These are phyloP conservation scores for Monilinia polystroma DNA, from an alignment of 2,329 filamentous ascomycete genomes.

Conservation along the genomic window DNA sequence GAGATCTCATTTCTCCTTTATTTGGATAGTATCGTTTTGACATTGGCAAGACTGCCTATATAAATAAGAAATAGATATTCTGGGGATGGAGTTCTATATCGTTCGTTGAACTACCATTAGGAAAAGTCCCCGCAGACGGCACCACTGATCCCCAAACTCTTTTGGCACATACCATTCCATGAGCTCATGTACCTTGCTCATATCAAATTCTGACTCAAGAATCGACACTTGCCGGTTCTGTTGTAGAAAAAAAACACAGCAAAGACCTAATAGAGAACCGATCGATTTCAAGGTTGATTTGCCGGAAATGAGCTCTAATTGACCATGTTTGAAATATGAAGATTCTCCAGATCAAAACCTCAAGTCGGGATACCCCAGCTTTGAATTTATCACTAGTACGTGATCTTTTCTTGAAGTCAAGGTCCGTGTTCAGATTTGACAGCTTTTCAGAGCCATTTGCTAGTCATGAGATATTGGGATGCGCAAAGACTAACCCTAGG, in stretches of 20 bases:
- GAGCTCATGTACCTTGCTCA: not conserved
- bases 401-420: not conserved
- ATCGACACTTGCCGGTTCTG: not conserved
- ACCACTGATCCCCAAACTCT: constrained; percentile 11
- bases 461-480: not conserved
- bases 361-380: not conserved
- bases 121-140: not conserved
- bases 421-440: constrained; percentile 6
- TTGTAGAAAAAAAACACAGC: not conserved
- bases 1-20: no score
- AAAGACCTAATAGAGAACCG: not conserved
- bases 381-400: not conserved
- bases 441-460: not conserved
- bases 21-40: no score
- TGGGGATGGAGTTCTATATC: no score
- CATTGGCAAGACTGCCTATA: no score
- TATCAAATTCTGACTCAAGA: not conserved
- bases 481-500: not conserved
- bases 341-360: not conserved
- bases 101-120: not conserved
- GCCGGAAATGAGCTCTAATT: not conserved
- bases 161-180: constrained; percentile 5
- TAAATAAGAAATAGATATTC: no score
- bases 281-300: not conserved
- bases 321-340: not conserved